Base-by-base conservation (phyloP, 192 early-diverging fungal genomes). In the Backusella sp. region DNA sequence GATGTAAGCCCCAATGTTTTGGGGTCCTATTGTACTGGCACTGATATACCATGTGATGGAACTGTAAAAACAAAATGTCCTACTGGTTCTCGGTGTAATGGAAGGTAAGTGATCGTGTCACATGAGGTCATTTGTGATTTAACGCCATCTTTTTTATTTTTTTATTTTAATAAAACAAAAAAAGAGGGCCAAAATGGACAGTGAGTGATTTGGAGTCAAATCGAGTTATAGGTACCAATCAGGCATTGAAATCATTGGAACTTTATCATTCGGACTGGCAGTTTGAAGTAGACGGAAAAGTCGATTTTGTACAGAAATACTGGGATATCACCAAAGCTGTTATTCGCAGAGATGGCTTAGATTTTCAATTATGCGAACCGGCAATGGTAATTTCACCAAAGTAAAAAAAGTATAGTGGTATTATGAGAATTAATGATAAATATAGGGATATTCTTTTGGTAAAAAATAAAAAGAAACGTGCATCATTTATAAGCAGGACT, bases 391-490 rank as follows among this genome's bases (percentile, higher is more conserved):
- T 35, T 68, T 35, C 7, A 28, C n/a, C 7, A 36, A 62, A 26
- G 1, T 28, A 62, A 14, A 62, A 62, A 62, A 12, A 62, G 12
- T 3, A 62, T 62, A 11, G 1, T 83, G 23, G 76, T 84, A 42
- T 78, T 83, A 76, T 56, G 42, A 44, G 5, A 17, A 44, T 5
- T 44, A 44, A 14, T 80, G 35, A 75, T 80, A 26, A 65, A 90
- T 46, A 37, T 62, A 71, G 85, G 86, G 86, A 3, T 76, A 86
- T 62, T 32, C 77, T 30, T 77, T 77, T 42, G 76, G 76, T 77
- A 77, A 59, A 68, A 11, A 32, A 35, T 12, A 21, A 0, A 1
- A 65, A 37, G 19, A 21, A 44, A 44, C 21, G 2, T 56, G 9
- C 1, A 44, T 17, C 15, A 15, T 6, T 44, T 17, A 17, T 4